Base-by-base conservation (phyloP, 2,329 filamentous ascomycete species). In the Penicillium italicum region DNA sequence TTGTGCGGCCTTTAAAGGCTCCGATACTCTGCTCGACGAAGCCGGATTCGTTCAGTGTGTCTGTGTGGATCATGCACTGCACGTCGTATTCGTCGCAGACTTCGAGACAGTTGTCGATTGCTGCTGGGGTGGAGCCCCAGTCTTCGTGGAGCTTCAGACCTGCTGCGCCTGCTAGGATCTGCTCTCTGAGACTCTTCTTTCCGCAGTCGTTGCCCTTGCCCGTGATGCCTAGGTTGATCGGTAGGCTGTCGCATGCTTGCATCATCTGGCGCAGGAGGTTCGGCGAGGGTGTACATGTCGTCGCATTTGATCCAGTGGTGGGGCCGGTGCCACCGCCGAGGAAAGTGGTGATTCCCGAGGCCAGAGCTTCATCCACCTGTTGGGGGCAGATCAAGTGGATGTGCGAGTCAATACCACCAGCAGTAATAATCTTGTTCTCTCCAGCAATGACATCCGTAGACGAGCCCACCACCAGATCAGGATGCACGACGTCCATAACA, bases 351-450 rank as follows among this genome's bases (percentile, higher is more conserved):
- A 97, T 85, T 44, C 93, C 93, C 14, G 90, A 88, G 7, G 91
- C 84, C 52, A 97, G 81, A 6, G 91, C 84, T 70, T 97, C 93
- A 30, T 90, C 77, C 1, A 86, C 87, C 75, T 97, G 93, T 69
- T 97, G 92, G 3, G 93, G 93, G 69, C 92, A 97, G 71, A 97
- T 97, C 68, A 93, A 90, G 73, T 97, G 93, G 60, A 96, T 91
- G 66, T 97, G 92, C 4, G 88, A 85, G 73, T 97, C 93, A 60
- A 96, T 85, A 1, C 89, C 93, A 62, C 93, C 93, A 1, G 91
- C 89, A 0, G 93, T 97, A 50, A 97, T 77, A 60, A 97, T 97
- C 76, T 90, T 90, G 65, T 89, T 86, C 76, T 97, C 93, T 14
- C 85, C 92, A 18, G 93, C 91, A 69, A 97, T 86, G 22, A 97